phyloP scores from a whole-genome alignment of 2,329 filamentous ascomycete genomes.

The Lecanicillium sp. region DNA sequence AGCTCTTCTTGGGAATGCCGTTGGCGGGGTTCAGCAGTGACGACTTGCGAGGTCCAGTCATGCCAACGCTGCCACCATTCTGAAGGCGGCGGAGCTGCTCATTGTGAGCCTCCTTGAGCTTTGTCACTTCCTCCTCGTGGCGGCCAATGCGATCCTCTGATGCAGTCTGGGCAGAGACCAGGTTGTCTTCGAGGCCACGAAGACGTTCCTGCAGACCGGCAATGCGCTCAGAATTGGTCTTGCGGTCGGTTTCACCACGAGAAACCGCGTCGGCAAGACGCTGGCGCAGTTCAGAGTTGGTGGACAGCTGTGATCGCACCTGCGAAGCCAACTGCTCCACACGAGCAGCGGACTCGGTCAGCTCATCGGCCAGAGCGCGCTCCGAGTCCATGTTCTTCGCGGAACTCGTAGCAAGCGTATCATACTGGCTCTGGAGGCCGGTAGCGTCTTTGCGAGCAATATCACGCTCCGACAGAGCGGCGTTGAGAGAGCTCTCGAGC shows the following conservation, averaged over 20 bases:
- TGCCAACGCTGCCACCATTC: slow-evolving; percentile 23
- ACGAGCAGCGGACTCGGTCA: slow-evolving; percentile 65
- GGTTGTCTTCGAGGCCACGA: slow-evolving; percentile 72
- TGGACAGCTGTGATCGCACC: slow-evolving; percentile 72
- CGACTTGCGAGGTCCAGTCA: slow-evolving; percentile 24
- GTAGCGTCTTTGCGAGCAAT: slow-evolving; percentile 59
- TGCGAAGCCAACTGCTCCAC: slow-evolving; percentile 74
- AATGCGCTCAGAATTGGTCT: slow-evolving; percentile 72
- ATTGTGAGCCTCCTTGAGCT: slow-evolving; percentile 69
- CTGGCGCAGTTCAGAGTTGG: slow-evolving; percentile 66
- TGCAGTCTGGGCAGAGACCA: slow-evolving; percentile 73
- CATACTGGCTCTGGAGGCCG: slow-evolving; percentile 54
- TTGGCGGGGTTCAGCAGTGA: slow-evolving; percentile 25
- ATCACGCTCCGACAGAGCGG: slow-evolving; percentile 65
- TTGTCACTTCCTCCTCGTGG: slow-evolving; percentile 78
- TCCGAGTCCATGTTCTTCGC: slow-evolving; percentile 51
- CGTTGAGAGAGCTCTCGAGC: slow-evolving; percentile 60
- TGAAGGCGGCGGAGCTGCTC: slow-evolving; percentile 70
- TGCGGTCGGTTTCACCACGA: slow-evolving; percentile 78
- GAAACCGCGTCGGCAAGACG: slow-evolving; percentile 73
- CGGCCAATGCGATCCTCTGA: slow-evolving; percentile 77
- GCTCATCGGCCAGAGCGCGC: slow-evolving; percentile 57
- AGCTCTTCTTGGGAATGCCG: slow-evolving; percentile 50
- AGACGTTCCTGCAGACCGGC: slow-evolving; percentile 76
- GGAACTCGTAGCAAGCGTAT: slow-evolving; percentile 49